Evolutionary conservation across 192 early-diverging fungal genomes (phyloP).

Genomic region (Rhizoclosmatium sp.): DNA sequence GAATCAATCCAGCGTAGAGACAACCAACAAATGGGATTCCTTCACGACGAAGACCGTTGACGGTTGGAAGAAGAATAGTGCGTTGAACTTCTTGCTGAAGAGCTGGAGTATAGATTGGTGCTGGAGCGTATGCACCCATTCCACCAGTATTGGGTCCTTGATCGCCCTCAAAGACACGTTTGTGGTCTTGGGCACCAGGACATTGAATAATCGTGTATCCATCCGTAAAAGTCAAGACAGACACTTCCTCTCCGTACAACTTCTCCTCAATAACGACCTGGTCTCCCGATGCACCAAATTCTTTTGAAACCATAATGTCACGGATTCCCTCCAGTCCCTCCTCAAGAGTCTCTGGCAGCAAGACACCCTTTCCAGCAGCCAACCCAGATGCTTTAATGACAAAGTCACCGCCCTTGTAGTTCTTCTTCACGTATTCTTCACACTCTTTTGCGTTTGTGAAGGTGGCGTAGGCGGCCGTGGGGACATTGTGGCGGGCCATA

Average conservation of each 20-base stretch:
- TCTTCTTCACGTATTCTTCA: slow-evolving; percentile 65
- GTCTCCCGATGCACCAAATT: slow-evolving; percentile 80
- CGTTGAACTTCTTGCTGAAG: slow-evolving; percentile 75
- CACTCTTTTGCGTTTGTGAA: slow-evolving; percentile 85
- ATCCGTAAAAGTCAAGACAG: slow-evolving; percentile 89
- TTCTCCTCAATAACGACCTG: slow-evolving; percentile 97
- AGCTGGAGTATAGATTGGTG: slow-evolving; percentile 85
- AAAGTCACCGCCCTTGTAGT: slow-evolving; percentile 60
- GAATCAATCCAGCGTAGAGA: slow-evolving; percentile 96
- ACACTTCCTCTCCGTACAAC: slow-evolving; percentile 92
- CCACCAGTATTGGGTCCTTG: slow-evolving; percentile 96
- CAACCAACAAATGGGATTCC: slow-evolving; percentile 96
- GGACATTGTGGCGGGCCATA: slow-evolving; percentile 95
- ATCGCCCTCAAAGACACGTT: slow-evolving; percentile 94
- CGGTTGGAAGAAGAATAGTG: slow-evolving; percentile 87
- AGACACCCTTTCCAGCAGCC: slow-evolving; percentile 97
- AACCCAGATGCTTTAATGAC: slow-evolving; percentile 98
- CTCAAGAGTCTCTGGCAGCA: slow-evolving; percentile 83
- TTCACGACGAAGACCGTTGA: slow-evolving; percentile 96
- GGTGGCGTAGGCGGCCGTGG: slow-evolving; percentile 90
- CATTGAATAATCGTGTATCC: slow-evolving; percentile 91
- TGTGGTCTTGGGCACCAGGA: slow-evolving; percentile 98
- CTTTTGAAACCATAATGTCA: slow-evolving; percentile 87
- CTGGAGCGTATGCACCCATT: slow-evolving; percentile 98
- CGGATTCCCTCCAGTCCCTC: slow-evolving; percentile 88